Conservation (phyloP, 305 asterid genomes). For the Striga hermonthica region DNA sequence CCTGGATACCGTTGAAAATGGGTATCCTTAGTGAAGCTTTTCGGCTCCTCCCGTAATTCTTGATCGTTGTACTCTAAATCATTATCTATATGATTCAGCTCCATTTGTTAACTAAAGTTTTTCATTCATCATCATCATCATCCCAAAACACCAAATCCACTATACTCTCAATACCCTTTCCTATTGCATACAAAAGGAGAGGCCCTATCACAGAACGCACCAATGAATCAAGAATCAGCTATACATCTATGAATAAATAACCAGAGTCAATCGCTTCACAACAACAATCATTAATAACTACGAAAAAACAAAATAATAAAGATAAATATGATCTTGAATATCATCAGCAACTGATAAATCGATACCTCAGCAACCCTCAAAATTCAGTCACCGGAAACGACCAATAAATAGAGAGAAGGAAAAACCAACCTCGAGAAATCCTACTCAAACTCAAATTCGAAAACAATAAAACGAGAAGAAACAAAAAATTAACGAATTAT, state of each 20-base stretch:
- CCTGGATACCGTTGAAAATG: slow-evolving; percentile 32
- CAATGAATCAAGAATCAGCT: too few species aligned
- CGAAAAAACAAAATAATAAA: not conserved
- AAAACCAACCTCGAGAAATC: not conserved
- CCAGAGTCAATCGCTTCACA: not conserved
- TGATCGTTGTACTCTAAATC: slow-evolving; percentile 55
- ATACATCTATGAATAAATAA: not conserved
- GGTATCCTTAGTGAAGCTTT: slow-evolving; percentile 23
- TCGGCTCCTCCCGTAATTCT: slow-evolving; percentile 31
- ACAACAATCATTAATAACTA: not conserved
- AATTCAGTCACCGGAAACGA: not conserved
- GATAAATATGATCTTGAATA: not conserved
- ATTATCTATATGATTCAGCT: slow-evolving; percentile 39
- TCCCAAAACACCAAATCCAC: not conserved
- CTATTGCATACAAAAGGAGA: not conserved
- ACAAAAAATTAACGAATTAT: not conserved
- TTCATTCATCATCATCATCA: not conserved
- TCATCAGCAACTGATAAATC: not conserved
- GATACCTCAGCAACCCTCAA: not conserved
- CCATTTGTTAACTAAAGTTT: slow-evolving; percentile 39
- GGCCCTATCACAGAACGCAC: not conserved
- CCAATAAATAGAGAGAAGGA: not conserved
- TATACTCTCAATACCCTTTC: too few species aligned
- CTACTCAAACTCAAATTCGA: not conserved
- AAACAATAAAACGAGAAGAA: not conserved